A percentile compares a stretch with the other conserved stretches of the same genome.
These are phyloP conservation scores for Phytopythium delawarense DNA, from an alignment of 352 stramenopile species.

Conservation along the genomic window DNA sequence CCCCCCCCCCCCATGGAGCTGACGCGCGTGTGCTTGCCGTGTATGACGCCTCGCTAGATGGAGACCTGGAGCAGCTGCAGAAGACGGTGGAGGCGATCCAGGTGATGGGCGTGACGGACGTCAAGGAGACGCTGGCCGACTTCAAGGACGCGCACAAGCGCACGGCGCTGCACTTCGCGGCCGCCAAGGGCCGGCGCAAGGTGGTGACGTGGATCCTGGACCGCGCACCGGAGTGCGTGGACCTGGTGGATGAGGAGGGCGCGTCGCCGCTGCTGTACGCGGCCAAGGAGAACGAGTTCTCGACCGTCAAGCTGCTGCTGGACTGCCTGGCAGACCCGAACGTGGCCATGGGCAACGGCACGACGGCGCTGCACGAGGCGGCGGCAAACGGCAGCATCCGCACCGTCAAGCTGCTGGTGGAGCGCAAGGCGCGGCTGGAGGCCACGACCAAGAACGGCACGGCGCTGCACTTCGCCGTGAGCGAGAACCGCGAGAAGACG, in stretches of 20 bases:
- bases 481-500: conserved; percentile 75
- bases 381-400: conserved; percentile 63
- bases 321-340: conserved; percentile 51
- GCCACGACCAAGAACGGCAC: conserved; percentile 67
- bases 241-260: conserved; percentile 67
- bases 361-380: conserved; percentile 62
- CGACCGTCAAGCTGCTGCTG: conserved; percentile 58
- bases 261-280: conserved; percentile 68
- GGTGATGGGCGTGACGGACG: conserved; percentile 50
- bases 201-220: conserved; percentile 72
- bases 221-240: conserved; percentile 45
- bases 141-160: conserved; percentile 85
- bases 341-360: conserved; percentile 52
- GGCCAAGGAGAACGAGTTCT: conserved; percentile 75
- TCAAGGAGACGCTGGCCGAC: conserved; percentile 55
- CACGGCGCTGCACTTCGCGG: conserved; percentile 76
- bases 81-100: conserved; percentile 59
- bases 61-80: conserved; percentile 61
- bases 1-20: not conserved
- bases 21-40: not conserved
- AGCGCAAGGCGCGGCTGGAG: conserved; percentile 54
- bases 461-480: conserved; percentile 76
- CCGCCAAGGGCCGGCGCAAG: conserved; percentile 72
- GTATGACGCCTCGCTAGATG: conserved; percentile 36
- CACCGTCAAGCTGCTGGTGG: conserved; percentile 47